Evolutionary conservation across 371 early-diverging fungal species (phyloP), one percentile per base, ranked within the genome.

Genomic region (Dinochytrium kinnereticum): DNA sequence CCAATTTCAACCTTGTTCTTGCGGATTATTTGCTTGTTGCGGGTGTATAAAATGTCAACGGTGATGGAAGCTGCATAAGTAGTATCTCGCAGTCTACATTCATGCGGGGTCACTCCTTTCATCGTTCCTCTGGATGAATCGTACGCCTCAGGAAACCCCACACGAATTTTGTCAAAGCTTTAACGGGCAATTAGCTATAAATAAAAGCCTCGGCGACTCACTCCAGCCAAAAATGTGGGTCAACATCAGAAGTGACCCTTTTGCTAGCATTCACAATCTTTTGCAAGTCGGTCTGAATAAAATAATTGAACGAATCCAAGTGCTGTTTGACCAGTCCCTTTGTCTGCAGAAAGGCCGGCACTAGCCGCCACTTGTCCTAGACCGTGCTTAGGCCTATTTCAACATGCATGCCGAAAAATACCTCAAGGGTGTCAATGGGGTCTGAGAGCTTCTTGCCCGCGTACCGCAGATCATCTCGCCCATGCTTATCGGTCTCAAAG

Each of bases 281-380:
- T 79, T 95, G 91, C 72, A 99, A 85, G 72, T 98, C 99, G 24
- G 93, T 91, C 75, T 97, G 91, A 77, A 99, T 88, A 86, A 99
- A 99, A 82, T 98, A 98, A 87, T 99, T 97, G 88, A 97, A 99
- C 0, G 99, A 99, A 81, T 99, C 99, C 71, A 99, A 91, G 81
- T 99, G 99, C 84, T 99, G 99, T 82, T 99, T 96, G 70, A 99
- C 95, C 39, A 99, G 92, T 75, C 99, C 99, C 80, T 98, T 99
- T 53, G 98, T 95, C 80, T 95, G 93, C 39, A 99, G 86, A 82
- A 98, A 99, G 0, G 96, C 95, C 10, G 99, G 98, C 39, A 99
- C 85, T n/a, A 99, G 88, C 75, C 95, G 90, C 98, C 98, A 97
- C 83, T 99, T 99, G 81, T 99, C 98, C 93, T 96, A 81, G 61